These are phyloP conservation scores for Teunomyces gatunensis DNA, from an alignment of 805 yeast species.

Conservation along the genomic window DNA sequence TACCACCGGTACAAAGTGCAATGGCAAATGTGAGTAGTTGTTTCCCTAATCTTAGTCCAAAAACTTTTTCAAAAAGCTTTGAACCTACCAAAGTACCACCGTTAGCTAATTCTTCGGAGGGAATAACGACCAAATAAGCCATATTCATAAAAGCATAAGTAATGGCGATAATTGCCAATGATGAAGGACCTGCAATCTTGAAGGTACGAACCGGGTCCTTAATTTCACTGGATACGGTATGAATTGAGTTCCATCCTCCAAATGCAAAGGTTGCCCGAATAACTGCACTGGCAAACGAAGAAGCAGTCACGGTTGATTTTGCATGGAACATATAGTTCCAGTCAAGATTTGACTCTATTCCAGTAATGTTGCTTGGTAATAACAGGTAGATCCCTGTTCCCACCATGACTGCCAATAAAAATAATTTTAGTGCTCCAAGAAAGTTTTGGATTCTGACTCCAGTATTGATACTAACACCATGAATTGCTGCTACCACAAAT, in stretches of 20 bases:
- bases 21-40: slow-evolving; percentile 54
- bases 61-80: slow-evolving; percentile 51
- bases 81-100: slow-evolving; percentile 63
- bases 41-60: slow-evolving; percentile 52
- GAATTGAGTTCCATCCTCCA: slow-evolving; percentile 64
- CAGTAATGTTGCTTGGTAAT: slow-evolving; percentile 43
- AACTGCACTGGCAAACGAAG: slow-evolving; percentile 54
- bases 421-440: slow-evolving; percentile 60
- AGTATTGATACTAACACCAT: slow-evolving; percentile 56
- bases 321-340: slow-evolving; percentile 29
- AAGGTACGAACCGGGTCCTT: slow-evolving; percentile 57
- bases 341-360: slow-evolving; percentile 43
- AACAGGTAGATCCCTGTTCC: slow-evolving; percentile 58
- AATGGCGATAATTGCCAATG: slow-evolving; percentile 45
- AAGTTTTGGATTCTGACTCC: slow-evolving; percentile 63
- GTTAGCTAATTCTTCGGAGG: slow-evolving; percentile 49
- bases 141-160: slow-evolving; percentile 53
- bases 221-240: slow-evolving; percentile 59
- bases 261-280: slow-evolving; percentile 58
- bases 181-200: slow-evolving; percentile 58
- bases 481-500: slow-evolving; percentile 38
- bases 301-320: slow-evolving; percentile 33
- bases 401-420: slow-evolving; percentile 52
- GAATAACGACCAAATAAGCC: slow-evolving; percentile 55
- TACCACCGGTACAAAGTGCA: slow-evolving; percentile 62